Base-by-base conservation (phyloP, 2,329 filamentous ascomycete genomes). In the Talaromyces sp. region DNA sequence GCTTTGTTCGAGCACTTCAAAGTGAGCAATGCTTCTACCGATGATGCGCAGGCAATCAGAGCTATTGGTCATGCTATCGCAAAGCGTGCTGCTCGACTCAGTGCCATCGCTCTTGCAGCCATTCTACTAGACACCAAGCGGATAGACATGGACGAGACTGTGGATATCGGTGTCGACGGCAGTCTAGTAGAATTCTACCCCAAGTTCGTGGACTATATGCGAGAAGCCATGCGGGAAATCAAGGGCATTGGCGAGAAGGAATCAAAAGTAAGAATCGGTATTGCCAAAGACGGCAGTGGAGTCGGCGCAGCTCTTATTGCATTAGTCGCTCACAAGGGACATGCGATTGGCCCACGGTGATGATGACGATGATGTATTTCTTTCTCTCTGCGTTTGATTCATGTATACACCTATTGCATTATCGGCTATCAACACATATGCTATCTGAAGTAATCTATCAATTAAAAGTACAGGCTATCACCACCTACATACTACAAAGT, bases 271-370 rank as follows among this genome's bases (percentile, higher is more conserved):
- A 86, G 92, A 65, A 97, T 99, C 73, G 95, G 94, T 25, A 95
- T 98, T 73, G 95, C 95, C 68, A 97, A 97, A 84, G 95, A 99
- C 76, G 95, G 95, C 58, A 95, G 91, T 69, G 95, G 92, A 68
- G 91, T 97, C n/a, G 95, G 95, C 62, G 95, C 95, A 2, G 95
- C 95, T 47, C 81, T 99, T 72, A 98, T 98, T 79, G 95, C 95
- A 61, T 85, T 97, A 60, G 91, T 97, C 31, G 94, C 94, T 1
- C 90, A 91, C 66, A 75, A 71, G 66, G 70, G 70, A 25, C n/a
- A 58, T 45, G 27, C n/a, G n/a, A 22, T 49, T 53, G 31, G 25
- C 10, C 8, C 43, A 17, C 13, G n/a, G 63, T 49, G 31, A 66
- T 66, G 45, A 58, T 60, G 54, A 58, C 54, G 54, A 58, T 27